phyloP scores from a whole-genome alignment of 2,329 filamentous ascomycete genomes.

The Cladosporium sp. region DNA sequence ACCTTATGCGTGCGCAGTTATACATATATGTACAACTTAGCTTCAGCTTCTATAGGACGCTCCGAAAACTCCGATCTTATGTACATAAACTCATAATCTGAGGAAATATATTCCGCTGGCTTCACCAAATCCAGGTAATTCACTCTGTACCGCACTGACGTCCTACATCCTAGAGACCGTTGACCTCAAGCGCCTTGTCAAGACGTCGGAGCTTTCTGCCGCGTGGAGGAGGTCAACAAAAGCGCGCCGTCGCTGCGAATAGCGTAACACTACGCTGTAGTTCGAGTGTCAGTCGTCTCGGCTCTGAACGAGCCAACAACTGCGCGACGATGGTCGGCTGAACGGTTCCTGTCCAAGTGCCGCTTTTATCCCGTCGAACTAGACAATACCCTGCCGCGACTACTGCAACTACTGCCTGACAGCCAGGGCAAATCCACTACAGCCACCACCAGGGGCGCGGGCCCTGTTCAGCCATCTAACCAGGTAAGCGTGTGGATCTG shows the following conservation, averaged over 20 bases:
- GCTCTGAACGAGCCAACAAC: neutral
- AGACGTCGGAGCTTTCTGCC: slow-evolving; percentile 3
- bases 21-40: neutral
- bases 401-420: neutral
- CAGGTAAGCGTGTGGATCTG: neutral
- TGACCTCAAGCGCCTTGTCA: neutral
- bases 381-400: neutral
- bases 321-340: neutral
- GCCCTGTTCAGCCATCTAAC: neutral
- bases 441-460: neutral
- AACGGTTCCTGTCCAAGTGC: neutral
- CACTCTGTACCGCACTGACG: neutral
- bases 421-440: neutral
- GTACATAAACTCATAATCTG: neutral
- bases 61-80: neutral
- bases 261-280: slow-evolving; percentile 4
- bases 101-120: neutral
- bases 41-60: neutral
- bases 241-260: neutral
- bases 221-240: neutral
- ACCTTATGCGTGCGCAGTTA: neutral
- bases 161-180: neutral
- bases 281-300: neutral
- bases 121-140: neutral
- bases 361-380: slow-evolving; percentile 3